Evolutionary conservation across 495 filamentous ascomycete species (phyloP), one percentile per base, ranked within the genome.

Genomic region (Lophiotrema nucula): DNA sequence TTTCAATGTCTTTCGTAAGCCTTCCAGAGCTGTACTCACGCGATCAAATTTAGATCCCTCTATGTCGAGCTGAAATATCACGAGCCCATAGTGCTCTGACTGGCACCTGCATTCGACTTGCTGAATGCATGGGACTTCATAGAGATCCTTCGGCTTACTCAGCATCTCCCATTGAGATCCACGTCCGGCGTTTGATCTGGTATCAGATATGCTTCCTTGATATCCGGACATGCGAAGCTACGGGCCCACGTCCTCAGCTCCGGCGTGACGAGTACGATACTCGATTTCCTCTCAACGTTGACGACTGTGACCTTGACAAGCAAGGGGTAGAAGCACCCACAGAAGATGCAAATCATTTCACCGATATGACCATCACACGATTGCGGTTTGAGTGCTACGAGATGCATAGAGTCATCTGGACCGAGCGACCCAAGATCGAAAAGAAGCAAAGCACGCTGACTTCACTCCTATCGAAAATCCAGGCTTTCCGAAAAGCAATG

Each of bases 111-210:
- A 83, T 88, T 19, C 74, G 87, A 27, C 81, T 89, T 69, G 87
- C 86, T 25, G 84, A 88, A 71, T 88, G 86, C 63, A 88, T 88
- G 83, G 83, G 87, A 4, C 70, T 89, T n/a, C 83, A 90, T 66
- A 74, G 84, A 1, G 88, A 92, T 62, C 84, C 83, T 6, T 69
- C 70, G 15, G 59, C 70, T 38, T 88, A 84, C 54, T 81, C 82
- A 0, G 75, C 87, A 27, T 78, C 75, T 27, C 79, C 88, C 1
- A 75, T 88, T 4, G 88, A 90, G 58, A 81, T 82, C 4, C 86
- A 91, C 42, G 77, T 90, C 35, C 82, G 89, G 4, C 82, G 88
- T n/a, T 66, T 89, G 8, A 76, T 88, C 15, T 92, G 88, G 88
- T 85, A 88, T 68, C 79, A 84, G 58, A 71, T 92, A 13, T 88